Evolutionary conservation across 768 basidiomycete genomes (phyloP), one percentile per base, ranked within the genome.

Genomic region (Astraeus odoratus): DNA sequence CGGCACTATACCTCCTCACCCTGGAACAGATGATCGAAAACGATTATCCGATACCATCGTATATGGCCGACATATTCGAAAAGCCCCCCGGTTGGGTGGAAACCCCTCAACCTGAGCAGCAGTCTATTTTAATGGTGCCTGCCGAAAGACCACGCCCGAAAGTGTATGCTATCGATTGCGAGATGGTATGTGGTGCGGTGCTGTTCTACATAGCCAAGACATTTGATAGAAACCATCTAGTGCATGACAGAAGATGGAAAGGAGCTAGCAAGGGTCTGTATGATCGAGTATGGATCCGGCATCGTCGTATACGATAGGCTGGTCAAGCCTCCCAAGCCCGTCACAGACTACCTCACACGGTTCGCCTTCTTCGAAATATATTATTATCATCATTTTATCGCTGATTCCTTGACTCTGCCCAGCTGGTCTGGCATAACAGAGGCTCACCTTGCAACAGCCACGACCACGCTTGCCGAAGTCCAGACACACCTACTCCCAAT

Each of bases 391-490:
- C 19, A 6, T 19, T 22, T 19, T 1, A 35, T 46, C 35, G 27
- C 19, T 18, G 0, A 6, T 1, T 19, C 2, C 41, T 6, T 16
- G 13, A 8, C 13, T 20, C 13, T 37, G 8, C 37, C 8, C 5
- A 92, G 89, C 55, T 98, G 85, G 81, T 97, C 94, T 16, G 95
- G 95, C 2, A 92, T 99, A 51, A 97, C 93, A 0, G 78, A 79
- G 8, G 80, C 80, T 46, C 72, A 77, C 1, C 75, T 98, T 1
- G 66, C 65, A 0, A 64, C 68, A 1, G 81, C 88, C 0, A 93
- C 81, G 0, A 92, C 88, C 0, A 88, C 88, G 0, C 76, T 93
- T 12, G 63, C 78, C 0, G 71, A 91, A 53, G 85, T 95, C 6
- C 95, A 98, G 65, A 54, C 70, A 0, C 75, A 82, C 43, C 60